Evolutionary conservation across 1,284 basidiomycete species (phyloP).

Genomic region (Moniliella sp.): DNA sequence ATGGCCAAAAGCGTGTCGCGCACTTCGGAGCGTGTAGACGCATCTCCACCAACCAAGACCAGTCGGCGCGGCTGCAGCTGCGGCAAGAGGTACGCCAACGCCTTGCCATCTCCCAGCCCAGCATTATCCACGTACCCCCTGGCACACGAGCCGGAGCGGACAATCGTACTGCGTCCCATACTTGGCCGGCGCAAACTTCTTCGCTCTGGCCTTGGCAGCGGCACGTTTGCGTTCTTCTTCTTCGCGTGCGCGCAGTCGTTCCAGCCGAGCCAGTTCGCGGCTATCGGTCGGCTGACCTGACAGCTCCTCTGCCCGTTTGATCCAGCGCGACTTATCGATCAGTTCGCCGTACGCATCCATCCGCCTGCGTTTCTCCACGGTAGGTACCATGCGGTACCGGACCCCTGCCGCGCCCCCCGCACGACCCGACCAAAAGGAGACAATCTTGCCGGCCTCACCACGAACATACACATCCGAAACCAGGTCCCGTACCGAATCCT

Average conservation of each 20-base stretch:
- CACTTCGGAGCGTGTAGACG: constrained; percentile 7
- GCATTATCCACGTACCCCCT: constrained; percentile 95
- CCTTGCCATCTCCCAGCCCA: constrained; percentile 80
- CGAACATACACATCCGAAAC: constrained; percentile 95
- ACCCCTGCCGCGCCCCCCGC: constrained; percentile 36
- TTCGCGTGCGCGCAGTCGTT: no score
- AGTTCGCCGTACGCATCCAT: constrained; percentile 91
- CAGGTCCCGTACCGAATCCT: no score
- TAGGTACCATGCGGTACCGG: constrained; percentile 91
- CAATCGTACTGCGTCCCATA: no score
- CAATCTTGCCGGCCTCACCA: constrained; percentile 60
- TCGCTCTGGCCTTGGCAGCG: no score
- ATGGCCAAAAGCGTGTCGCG: constrained; percentile 6
- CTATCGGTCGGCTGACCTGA: constrained; percentile 1
- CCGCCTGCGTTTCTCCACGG: constrained; percentile 68
- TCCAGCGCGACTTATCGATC: constrained; percentile 54
- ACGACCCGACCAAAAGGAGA: constrained; percentile 52
- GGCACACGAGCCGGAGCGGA: no score
- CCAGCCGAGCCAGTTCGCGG: no score
- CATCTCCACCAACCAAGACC: constrained; percentile 23
- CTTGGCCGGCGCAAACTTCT: no score
- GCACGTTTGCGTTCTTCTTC: no score
- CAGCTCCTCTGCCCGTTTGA: constrained; percentile 9
- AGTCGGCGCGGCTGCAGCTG: constrained; percentile 65
- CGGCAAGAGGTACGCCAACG: constrained; percentile 84